These are phyloP conservation scores for Rhinocladiella similis DNA, from an alignment of 2,329 filamentous ascomycete genomes.

Conservation along the genomic window DNA sequence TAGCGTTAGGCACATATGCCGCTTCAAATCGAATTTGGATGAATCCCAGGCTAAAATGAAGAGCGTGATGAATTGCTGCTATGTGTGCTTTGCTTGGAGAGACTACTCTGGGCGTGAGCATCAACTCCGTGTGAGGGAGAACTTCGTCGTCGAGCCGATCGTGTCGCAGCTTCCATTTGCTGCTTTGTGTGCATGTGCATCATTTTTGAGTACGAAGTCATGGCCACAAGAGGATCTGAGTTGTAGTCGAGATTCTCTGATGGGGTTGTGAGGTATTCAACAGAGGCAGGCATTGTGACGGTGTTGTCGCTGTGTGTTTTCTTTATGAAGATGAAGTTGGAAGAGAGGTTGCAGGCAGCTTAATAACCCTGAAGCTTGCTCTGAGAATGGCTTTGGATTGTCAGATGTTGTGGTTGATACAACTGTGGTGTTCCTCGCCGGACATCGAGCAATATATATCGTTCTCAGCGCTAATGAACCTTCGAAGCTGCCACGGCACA, in stretches of 20 bases:
- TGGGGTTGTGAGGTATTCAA: conserved; percentile 26
- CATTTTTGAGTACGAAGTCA: conserved; percentile 53
- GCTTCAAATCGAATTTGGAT: neutral
- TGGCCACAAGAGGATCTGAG: conserved; percentile 26
- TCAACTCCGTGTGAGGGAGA: conserved; percentile 13
- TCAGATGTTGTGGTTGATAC: neutral
- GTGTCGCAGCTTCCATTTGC: conserved; percentile 62
- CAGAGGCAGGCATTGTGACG: conserved; percentile 25
- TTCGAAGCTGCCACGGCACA: neutral
- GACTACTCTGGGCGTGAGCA: conserved; percentile 13
- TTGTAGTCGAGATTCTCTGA: conserved; percentile 23
- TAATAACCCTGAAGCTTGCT: no score
- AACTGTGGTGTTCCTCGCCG: neutral
- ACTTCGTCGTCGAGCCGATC: conserved; percentile 43
- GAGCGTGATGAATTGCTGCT: conserved; percentile 26
- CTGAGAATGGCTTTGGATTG: neutral
- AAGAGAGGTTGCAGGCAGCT: neutral
- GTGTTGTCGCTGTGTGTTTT: neutral
- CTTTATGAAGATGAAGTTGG: neutral
- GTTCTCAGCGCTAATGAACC: neutral
- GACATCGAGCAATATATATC: neutral
- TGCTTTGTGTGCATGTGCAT: conserved; percentile 67
- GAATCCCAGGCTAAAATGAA: conserved; percentile 17
- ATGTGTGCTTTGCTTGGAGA: conserved; percentile 19
- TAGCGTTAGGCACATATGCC: neutral